Base-by-base conservation (phyloP, 768 basidiomycete species). In the Collybiopsis confluens region DNA sequence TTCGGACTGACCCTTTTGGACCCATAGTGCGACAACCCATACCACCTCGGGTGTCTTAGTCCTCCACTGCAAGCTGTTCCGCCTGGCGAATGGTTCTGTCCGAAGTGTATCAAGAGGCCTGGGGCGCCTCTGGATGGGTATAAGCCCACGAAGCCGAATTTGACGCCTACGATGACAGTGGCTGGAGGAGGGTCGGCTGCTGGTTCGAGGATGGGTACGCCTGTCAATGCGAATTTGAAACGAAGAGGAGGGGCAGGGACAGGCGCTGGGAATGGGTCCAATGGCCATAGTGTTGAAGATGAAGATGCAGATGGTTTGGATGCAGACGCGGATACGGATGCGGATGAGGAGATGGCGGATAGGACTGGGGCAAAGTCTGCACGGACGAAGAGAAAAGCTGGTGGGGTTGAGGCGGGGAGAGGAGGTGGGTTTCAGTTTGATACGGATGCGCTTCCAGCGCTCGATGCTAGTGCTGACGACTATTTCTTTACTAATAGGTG, bases 61-160 rank as follows among this genome's bases (percentile, higher is more conserved):
- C 92, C 93, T 16, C 91, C 93, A 2, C 70, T 98, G 43, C 66
- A 71, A 15, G 81, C 76, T 3, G 73, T 95, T 16, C 95, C 95
- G 0, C 87, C 89, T 30, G 95, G 90, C 35, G 90, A 94, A 70
- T 94, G 93, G 92, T 92, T 92, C 75, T 96, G 93, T 62, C 83
- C 87, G 0, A 74, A 81, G 53, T 96, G 93, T 63, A 67, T 70
- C 9, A 74, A 74, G 30, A 76, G 80, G 20, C 85, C 85, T 3
- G 80, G 79, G 9, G 80, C 79, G 4, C 78, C 81, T 9, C 21
- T 53, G 20, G 2, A 26, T 1, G 52, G 52, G 4, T 56, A 72
- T 46, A 57, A 61, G 24, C 62, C 63, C 30, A 60, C 59, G 27
- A 51, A 58, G 16, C 54, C 58, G 16, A 53, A 33, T 35, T n/a